phyloP scores from a whole-genome alignment of 1,284 basidiomycete genomes.

The Rugosomyces carneus region DNA sequence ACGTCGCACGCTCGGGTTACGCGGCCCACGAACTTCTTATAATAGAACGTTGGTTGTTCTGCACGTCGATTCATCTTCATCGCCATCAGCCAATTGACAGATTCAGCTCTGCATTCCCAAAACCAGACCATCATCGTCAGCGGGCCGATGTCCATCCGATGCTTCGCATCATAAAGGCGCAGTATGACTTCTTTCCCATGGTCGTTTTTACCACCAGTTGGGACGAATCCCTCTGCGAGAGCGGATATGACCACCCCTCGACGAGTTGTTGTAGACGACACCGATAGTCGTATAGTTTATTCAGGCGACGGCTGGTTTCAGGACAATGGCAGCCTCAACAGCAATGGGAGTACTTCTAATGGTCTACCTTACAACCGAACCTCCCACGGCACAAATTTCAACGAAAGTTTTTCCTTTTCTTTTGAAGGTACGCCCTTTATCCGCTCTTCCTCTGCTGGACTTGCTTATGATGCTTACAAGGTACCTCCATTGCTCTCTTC shows the following conservation, averaged over 20 bases:
- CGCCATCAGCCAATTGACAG: no score
- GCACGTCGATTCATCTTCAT: no score
- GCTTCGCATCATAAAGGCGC: no score
- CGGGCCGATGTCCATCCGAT: no score
- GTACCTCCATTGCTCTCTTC: background rate
- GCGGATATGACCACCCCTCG: background rate
- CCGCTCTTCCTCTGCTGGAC: background rate
- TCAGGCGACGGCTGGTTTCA: constrained; percentile 16
- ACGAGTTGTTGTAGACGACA: constrained; percentile 19
- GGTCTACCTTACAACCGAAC: constrained; percentile 17
- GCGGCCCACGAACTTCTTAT: no score
- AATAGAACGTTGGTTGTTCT: no score
- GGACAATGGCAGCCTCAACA: constrained; percentile 14
- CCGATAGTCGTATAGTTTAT: constrained; percentile 18
- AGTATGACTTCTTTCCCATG: no score
- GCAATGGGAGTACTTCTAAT: constrained; percentile 16
- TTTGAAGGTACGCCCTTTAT: background rate
- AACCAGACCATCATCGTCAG: no score
- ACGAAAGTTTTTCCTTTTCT: background rate
- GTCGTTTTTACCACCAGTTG: no score
- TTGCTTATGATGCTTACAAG: background rate
- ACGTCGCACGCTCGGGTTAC: no score
- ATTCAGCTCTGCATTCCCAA: no score
- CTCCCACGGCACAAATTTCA: constrained; percentile 15
- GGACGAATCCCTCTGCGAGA: no score